Conservation (phyloP, 164 flowering plant species). For the Brasenia schreberi region DNA sequence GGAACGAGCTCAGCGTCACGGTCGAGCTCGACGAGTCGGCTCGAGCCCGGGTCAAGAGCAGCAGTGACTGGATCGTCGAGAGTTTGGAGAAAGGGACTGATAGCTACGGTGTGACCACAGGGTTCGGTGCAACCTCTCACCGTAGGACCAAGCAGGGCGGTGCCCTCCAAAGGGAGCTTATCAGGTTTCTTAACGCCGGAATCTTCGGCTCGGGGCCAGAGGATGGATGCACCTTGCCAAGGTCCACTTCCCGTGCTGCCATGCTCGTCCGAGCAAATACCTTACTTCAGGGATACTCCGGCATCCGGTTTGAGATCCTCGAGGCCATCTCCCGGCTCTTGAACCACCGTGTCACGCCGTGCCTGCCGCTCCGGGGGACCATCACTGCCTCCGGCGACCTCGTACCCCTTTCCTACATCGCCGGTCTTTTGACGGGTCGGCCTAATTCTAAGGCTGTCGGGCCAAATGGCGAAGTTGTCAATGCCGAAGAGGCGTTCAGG, state of each 20-base stretch:
- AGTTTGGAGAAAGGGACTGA: constrained; percentile 48
- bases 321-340: constrained; percentile 44
- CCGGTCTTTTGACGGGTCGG: constrained; percentile 49
- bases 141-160: constrained; percentile 47
- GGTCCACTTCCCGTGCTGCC: constrained; percentile 45
- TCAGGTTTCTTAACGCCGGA: constrained; percentile 62
- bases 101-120: constrained; percentile 56
- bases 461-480: constrained; percentile 26
- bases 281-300: constrained; percentile 61
- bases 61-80: constrained; percentile 60
- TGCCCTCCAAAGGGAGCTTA: constrained; percentile 56
- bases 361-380: constrained; percentile 48
- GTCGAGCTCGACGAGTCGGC: constrained; percentile 45
- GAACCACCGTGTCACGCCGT: constrained; percentile 46
- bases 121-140: constrained; percentile 61
- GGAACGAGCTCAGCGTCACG: constrained; percentile 8
- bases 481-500: constrained; percentile 29
- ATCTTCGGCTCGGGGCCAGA: constrained; percentile 42
- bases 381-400: constrained; percentile 60
- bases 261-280: constrained; percentile 62
- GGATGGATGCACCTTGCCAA: constrained; percentile 32
- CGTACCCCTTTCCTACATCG: constrained; percentile 55
- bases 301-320: constrained; percentile 53
- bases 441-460: constrained; percentile 38
- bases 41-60: constrained; percentile 39